Conservation (phyloP, 257 asterid genomes). For the Gynochthodes officinalis region DNA sequence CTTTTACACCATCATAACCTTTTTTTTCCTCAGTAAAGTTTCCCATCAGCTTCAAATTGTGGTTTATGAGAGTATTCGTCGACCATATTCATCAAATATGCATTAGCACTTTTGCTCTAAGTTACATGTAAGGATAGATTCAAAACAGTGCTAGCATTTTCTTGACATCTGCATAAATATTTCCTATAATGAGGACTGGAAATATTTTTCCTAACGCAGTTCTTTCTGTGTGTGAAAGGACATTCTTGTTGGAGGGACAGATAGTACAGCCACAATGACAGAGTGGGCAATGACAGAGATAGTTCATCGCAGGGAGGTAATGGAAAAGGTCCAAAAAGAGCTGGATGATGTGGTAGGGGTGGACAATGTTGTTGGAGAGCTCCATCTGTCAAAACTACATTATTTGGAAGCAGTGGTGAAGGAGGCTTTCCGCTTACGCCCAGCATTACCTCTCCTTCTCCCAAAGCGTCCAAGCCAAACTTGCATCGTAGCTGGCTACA, state of each 20-base stretch:
- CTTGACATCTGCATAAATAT: no score
- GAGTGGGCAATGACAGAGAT: conserved; percentile 41
- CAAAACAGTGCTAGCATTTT: no score
- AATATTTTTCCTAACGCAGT: neutral
- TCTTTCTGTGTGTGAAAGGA: conserved; percentile 22
- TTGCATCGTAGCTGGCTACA: conserved; percentile 29
- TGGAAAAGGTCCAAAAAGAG: conserved; percentile 35
- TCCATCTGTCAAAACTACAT: conserved; percentile 30
- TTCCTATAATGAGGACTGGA: no score
- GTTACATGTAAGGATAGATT: no score
- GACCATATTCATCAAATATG: no score
- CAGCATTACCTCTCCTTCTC: conserved; percentile 31
- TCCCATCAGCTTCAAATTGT: neutral
- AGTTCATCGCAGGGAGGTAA: conserved; percentile 19
- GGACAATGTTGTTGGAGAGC: conserved; percentile 36
- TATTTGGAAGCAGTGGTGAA: conserved; percentile 36
- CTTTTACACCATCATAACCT: neutral
- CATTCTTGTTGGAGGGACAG: conserved; percentile 34
- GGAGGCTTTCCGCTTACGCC: conserved; percentile 42
- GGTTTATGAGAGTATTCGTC: neutral
- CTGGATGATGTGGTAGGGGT: conserved; percentile 30
- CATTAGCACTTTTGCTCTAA: no score
- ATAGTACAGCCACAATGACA: conserved; percentile 29
- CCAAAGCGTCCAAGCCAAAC: conserved; percentile 29
- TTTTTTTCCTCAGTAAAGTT: neutral